Conservation (phyloP, 345 rosid genomes). For the Pistacia integerrima region DNA sequence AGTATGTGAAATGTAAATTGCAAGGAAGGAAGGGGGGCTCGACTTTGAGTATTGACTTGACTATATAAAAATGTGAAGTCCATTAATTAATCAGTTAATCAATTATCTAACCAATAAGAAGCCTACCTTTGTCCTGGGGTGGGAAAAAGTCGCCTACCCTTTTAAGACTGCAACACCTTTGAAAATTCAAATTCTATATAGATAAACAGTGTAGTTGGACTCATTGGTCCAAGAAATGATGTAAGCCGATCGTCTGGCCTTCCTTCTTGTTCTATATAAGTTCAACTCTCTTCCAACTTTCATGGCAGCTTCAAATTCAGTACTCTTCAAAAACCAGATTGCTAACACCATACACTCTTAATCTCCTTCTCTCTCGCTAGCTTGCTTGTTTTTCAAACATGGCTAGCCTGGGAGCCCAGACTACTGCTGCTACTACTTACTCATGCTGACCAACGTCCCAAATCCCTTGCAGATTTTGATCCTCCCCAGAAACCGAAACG, state of each 20-base stretch:
- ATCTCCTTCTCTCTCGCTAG: not conserved
- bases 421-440: not conserved
- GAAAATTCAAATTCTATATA: not conserved
- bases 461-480: conserved; percentile 44
- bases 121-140: conserved; percentile 5
- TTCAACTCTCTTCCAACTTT: not conserved
- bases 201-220: not conserved
- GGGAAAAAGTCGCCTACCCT: too few relatives aligned
- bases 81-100: not conserved
- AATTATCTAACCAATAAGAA: too few relatives aligned
- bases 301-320: conserved; percentile 15
- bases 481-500: conserved; percentile 52
- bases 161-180: not conserved
- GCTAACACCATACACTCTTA: not conserved
- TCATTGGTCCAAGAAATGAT: conserved; percentile 8
- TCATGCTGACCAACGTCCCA: conserved; percentile 13
- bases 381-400: conserved; percentile 13
- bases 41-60: too few relatives aligned
- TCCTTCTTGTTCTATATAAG: conserved; percentile 14
- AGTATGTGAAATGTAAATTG: not conserved
- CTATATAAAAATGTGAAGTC: not conserved
- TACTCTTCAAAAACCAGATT: not conserved
- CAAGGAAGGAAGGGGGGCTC: not conserved
- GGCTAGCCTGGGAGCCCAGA: conserved; percentile 8
- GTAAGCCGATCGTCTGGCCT: not conserved